Percentiles rank a stretch among this genome's conserved stretches.
Evolutionary conservation across 2,329 filamentous ascomycete genomes (phyloP).

Genomic region (Aureobasidium sp.): DNA sequence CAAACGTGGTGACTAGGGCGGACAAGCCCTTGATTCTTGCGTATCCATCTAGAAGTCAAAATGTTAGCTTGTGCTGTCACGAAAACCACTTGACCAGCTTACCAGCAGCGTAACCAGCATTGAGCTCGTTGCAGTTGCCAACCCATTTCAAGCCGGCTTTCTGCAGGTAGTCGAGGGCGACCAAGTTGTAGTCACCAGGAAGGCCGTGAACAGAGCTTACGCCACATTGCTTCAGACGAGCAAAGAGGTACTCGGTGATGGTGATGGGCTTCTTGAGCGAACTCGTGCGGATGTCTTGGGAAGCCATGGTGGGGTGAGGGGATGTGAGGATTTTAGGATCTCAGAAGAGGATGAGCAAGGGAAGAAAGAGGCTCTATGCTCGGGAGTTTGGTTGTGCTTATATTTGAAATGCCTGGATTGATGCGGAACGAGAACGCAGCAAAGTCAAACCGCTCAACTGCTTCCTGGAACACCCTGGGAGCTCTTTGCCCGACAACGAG

Average conservation of each 20-base stretch:
- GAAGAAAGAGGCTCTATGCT: neutral
- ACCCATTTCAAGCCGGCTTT: constrained; percentile 50
- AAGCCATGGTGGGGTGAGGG: constrained; percentile 1
- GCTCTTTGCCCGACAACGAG: neutral
- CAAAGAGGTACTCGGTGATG: constrained; percentile 30
- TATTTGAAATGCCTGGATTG: neutral
- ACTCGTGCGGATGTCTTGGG: constrained; percentile 14
- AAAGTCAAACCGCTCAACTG: neutral
- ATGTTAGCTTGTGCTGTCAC: neutral
- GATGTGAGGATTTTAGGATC: neutral
- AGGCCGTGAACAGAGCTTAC: constrained; percentile 43
- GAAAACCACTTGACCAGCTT: neutral
- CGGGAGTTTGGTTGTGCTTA: neutral
- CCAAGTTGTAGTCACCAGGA: constrained; percentile 33
- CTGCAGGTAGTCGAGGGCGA: constrained; percentile 29
- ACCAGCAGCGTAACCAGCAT: constrained; percentile 44
- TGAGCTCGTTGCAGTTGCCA: constrained; percentile 57
- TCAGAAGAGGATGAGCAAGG: neutral
- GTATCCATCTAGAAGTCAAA: no score
- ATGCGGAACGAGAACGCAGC: neutral
- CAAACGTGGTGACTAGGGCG: constrained; percentile 43
- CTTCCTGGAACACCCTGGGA: constrained; percentile 1
- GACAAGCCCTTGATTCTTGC: constrained; percentile 23
- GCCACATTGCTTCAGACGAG: constrained; percentile 37
- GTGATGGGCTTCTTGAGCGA: constrained; percentile 14